phyloP scores from a whole-genome alignment of 2,329 filamentous ascomycete genomes.

The Verticillium tricorpus region DNA sequence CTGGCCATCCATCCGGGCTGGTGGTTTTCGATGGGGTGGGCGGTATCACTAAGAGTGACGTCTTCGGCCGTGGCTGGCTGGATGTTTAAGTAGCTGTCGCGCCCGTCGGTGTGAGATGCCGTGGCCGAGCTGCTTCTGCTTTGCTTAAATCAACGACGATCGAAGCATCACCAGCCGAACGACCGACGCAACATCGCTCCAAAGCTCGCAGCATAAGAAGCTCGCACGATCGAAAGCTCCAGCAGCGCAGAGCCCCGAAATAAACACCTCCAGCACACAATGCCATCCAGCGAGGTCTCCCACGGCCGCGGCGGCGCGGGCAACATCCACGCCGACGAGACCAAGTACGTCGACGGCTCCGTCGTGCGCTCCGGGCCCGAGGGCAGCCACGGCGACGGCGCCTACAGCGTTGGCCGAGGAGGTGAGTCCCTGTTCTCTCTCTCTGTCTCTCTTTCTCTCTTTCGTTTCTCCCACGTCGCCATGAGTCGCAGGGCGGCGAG shows the following conservation, averaged over 20 bases:
- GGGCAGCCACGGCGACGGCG: slow-evolving; percentile 54
- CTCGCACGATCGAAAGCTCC: background rate
- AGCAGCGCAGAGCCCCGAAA: no score
- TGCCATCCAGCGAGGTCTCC: slow-evolving; percentile 44
- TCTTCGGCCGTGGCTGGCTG: background rate
- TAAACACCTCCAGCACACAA: slow-evolving; percentile 12
- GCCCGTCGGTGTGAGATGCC: background rate
- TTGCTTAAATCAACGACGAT: background rate
- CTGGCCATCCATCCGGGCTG: no score
- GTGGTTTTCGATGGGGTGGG: background rate
- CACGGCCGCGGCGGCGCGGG: slow-evolving; percentile 59
- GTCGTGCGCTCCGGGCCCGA: slow-evolving; percentile 51
- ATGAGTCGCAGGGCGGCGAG: background rate
- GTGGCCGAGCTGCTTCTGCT: no score
- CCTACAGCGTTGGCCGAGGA: slow-evolving; percentile 55
- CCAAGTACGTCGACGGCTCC: slow-evolving; percentile 57
- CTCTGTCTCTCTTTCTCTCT: background rate
- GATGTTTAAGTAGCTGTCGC: background rate
- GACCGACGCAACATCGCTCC: background rate
- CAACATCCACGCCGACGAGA: slow-evolving; percentile 55
- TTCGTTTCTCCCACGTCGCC: background rate
- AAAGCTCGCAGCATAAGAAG: background rate
- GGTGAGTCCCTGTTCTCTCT: slow-evolving; percentile 31
- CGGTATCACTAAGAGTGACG: background rate
- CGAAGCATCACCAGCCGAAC: background rate